phyloP scores from a whole-genome alignment of 768 basidiomycete genomes.

The Lentinula sp. region DNA sequence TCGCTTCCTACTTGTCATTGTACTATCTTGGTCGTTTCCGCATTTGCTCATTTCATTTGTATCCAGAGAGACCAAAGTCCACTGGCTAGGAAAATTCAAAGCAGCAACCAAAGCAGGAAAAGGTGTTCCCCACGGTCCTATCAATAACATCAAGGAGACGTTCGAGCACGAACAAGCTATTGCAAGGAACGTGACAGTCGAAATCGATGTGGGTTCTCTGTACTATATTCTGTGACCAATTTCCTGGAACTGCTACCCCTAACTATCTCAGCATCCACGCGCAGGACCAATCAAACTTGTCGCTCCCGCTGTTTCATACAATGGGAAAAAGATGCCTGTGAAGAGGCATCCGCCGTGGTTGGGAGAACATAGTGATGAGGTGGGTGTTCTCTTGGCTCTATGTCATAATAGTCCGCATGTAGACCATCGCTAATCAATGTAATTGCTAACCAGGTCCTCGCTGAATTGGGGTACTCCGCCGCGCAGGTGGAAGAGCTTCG shows the following conservation, averaged over 20 bases:
- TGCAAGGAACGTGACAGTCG: conserved; percentile 68
- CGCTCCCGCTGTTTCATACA: conserved; percentile 76
- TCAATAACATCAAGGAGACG: conserved; percentile 86
- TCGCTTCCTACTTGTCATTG: background rate
- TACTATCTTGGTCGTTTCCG: too few species aligned
- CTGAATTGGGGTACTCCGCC: background rate
- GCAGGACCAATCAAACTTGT: conserved; percentile 76
- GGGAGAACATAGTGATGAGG: conserved; percentile 80
- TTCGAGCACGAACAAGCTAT: conserved; percentile 84
- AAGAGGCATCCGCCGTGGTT: conserved; percentile 80
- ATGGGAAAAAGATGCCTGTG: conserved; percentile 73
- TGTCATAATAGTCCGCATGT: background rate
- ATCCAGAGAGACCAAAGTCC: conserved; percentile 46
- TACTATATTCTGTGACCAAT: conserved; percentile 10
- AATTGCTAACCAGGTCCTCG: background rate
- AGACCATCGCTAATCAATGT: too few species aligned
- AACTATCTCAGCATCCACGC: conserved; percentile 54
- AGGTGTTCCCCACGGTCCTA: conserved; percentile 85
- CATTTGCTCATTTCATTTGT: conserved; percentile 26
- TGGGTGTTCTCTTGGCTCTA: conserved; percentile 17
- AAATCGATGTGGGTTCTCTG: conserved; percentile 60
- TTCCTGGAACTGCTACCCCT: conserved; percentile 6
- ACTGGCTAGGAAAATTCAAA: conserved; percentile 73
- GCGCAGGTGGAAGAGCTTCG: background rate
- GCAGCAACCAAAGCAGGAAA: conserved; percentile 35